phyloP scores from a whole-genome alignment of 2,329 filamentous ascomycete genomes.

The Orbilia javanica region DNA sequence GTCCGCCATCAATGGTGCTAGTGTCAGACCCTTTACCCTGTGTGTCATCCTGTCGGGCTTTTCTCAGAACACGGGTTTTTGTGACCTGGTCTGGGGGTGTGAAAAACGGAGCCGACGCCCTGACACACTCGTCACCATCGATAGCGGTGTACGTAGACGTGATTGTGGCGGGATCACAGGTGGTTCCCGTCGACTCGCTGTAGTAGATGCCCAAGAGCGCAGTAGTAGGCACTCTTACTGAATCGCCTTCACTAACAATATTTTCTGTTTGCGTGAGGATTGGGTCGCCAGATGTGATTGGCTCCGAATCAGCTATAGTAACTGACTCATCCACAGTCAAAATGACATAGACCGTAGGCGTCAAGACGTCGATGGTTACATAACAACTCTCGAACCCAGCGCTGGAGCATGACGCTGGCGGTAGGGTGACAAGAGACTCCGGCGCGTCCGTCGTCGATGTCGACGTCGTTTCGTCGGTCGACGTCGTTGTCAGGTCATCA shows the following conservation, averaged over 20 bases:
- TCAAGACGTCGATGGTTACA: constrained; percentile 13
- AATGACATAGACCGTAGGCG: constrained; percentile 50
- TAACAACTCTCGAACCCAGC: constrained; percentile 35
- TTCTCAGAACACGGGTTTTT: constrained; percentile 48
- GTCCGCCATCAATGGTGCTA: background rate
- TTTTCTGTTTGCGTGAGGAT: constrained; percentile 44
- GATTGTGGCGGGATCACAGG: constrained; percentile 24
- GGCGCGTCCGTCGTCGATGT: constrained; percentile 24
- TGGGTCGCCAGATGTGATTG: constrained; percentile 52
- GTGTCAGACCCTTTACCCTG: constrained; percentile 43
- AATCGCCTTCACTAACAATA: constrained; percentile 31
- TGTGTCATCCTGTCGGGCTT: constrained; percentile 46
- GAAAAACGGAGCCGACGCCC: background rate
- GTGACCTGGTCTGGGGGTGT: constrained; percentile 25
- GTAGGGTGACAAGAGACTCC: constrained; percentile 15
- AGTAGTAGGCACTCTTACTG: constrained; percentile 14
- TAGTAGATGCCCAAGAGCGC: constrained; percentile 21
- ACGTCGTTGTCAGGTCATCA: background rate
- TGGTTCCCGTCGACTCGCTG: constrained; percentile 23
- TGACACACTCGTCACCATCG: constrained; percentile 17
- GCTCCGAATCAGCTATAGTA: constrained; percentile 13
- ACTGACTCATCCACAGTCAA: constrained; percentile 32
- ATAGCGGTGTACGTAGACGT: constrained; percentile 36
- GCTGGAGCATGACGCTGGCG: constrained; percentile 33
- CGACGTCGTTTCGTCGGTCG: background rate